These are phyloP conservation scores for Alternaria longipes DNA, from an alignment of 2,329 filamentous ascomycete species.

Conservation along the genomic window DNA sequence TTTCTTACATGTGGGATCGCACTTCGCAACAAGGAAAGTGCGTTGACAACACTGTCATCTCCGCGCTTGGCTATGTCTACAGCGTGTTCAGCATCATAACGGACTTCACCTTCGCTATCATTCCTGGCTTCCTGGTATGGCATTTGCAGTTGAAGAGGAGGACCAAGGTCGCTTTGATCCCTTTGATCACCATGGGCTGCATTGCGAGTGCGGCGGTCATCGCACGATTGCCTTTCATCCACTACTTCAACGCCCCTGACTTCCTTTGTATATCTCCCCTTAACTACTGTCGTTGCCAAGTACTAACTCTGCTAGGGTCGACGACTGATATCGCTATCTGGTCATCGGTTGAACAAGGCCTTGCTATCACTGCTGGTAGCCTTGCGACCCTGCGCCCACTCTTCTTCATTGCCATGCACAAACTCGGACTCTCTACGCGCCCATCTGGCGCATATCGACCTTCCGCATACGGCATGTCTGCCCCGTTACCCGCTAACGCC, in stretches of 20 bases:
- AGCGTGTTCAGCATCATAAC: conserved; percentile 57
- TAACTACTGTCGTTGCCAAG: too few species aligned
- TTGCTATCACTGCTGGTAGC: conserved; percentile 49
- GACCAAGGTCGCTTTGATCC: conserved; percentile 60
- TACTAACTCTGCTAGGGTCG: conserved; percentile 29
- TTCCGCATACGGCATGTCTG: conserved; percentile 33
- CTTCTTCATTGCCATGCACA: conserved; percentile 36
- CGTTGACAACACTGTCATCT: conserved; percentile 52
- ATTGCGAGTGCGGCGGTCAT: conserved; percentile 52
- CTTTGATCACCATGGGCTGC: conserved; percentile 61
- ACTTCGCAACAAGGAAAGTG: conserved; percentile 52
- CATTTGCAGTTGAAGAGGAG: conserved; percentile 59
- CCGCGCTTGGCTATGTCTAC: conserved; percentile 57
- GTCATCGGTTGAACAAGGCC: conserved; percentile 49
- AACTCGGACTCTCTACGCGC: conserved; percentile 37
- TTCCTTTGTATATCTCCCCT: conserved; percentile 41
- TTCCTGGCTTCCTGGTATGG: conserved; percentile 63
- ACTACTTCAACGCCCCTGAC: conserved; percentile 40
- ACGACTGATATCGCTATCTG: conserved; percentile 51
- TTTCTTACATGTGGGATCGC: conserved; percentile 61
- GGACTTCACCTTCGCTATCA: conserved; percentile 60
- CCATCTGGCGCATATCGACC: conserved; percentile 28
- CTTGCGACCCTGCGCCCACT: conserved; percentile 50
- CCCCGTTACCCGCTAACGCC: conserved; percentile 21
- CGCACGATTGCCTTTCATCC: conserved; percentile 42